phyloP scores from a whole-genome alignment of 2,329 filamentous ascomycete genomes.

The Shiraia bambusicola region DNA sequence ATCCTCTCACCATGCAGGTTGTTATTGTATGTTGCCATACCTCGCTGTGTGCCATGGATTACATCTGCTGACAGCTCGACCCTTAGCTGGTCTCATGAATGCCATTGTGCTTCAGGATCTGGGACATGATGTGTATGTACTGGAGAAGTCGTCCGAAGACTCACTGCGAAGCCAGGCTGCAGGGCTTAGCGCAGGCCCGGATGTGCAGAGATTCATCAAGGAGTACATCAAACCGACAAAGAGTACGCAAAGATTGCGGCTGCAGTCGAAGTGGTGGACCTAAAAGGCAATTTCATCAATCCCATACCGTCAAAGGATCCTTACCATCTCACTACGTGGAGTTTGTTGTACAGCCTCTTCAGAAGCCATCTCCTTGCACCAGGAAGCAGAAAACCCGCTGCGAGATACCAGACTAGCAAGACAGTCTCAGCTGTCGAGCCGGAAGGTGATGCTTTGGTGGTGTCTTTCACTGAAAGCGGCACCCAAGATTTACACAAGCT shows the following conservation, averaged over 20 bases:
- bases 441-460: not conserved
- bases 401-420: not conserved
- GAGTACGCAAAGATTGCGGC: not conserved
- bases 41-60: constrained; percentile 6
- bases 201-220: not conserved
- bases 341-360: constrained; percentile 12
- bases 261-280: not conserved
- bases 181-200: not conserved
- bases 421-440: not conserved
- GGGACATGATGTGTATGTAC: not conserved
- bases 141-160: not conserved
- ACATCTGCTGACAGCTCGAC: not conserved
- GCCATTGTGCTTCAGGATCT: not conserved
- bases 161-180: not conserved
- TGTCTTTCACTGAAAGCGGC: not conserved
- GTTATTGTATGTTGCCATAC: constrained; percentile 1
- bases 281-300: not conserved
- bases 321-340: constrained; percentile 3
- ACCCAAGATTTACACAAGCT: not conserved
- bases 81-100: constrained; percentile 1
- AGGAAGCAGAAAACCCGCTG: not conserved
- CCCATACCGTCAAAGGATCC: not conserved
- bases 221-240: not conserved
- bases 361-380: constrained; percentile 4
- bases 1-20: not conserved